phyloP scores from a whole-genome alignment of 1,139 yeast species.

The Trichomonascaceae sp. region DNA sequence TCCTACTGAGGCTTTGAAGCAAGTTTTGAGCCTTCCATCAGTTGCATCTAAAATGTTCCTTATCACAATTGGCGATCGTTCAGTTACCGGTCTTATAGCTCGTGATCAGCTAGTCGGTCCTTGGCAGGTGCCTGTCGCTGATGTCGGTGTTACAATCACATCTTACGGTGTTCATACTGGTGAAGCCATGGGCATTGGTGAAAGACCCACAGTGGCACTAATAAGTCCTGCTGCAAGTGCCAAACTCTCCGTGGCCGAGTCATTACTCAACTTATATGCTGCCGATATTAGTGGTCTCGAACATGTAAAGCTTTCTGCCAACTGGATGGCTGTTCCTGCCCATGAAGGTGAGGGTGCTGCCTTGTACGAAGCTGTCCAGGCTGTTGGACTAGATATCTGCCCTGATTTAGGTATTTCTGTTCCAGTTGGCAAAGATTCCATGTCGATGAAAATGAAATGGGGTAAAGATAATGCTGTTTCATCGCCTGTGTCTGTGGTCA shows the following conservation, averaged over 20 bases:
- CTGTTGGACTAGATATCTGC: conserved; percentile 90
- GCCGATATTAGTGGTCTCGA: conserved; percentile 77
- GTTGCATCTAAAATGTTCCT: conserved; percentile 95
- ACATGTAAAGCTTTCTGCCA: conserved; percentile 83
- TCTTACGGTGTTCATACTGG: conserved; percentile 83
- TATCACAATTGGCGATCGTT: conserved; percentile 95
- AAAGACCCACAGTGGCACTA: conserved; percentile 85
- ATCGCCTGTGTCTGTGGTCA: conserved; percentile 87
- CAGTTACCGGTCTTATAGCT: conserved; percentile 93
- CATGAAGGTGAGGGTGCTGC: conserved; percentile 95
- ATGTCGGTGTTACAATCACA: conserved; percentile 93
- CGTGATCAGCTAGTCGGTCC: conserved; percentile 99
- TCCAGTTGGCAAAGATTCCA: conserved; percentile 98
- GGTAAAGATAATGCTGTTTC: conserved; percentile 71
- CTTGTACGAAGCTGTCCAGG: conserved; percentile 94
- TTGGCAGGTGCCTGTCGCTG: conserved; percentile 99
- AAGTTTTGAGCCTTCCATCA: conserved; percentile 85
- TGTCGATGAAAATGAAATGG: conserved; percentile 99
- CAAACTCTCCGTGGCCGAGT: conserved; percentile 93
- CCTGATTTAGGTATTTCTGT: conserved; percentile 87
- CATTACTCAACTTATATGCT: conserved; percentile 80
- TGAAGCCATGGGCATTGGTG: conserved; percentile 98
- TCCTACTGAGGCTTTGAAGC: conserved; percentile 55
- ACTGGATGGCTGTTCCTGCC: conserved; percentile 99
- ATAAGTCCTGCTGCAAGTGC: conserved; percentile 96